These are phyloP conservation scores for Saccharum spontaneum DNA, from an alignment of 176 grass and related monocot genomes.

Conservation along the genomic window DNA sequence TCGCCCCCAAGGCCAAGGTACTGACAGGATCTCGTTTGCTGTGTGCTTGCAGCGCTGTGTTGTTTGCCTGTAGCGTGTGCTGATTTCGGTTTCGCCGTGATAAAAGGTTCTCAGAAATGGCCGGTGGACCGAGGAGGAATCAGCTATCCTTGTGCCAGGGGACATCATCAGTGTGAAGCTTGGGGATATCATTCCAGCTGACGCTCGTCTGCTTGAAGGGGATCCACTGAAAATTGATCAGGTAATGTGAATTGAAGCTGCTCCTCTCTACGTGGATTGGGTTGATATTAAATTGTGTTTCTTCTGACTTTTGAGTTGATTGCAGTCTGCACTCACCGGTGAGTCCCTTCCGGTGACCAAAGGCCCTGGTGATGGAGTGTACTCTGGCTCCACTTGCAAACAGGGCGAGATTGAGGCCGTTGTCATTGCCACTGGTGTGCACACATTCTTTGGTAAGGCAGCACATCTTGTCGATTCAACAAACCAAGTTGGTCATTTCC, in stretches of 20 bases:
- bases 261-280: neutral
- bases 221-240: conserved; percentile 34
- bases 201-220: conserved; percentile 27
- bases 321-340: conserved; percentile 72
- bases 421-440: conserved; percentile 85
- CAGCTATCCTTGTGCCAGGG: conserved; percentile 29
- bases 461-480: conserved; percentile 92
- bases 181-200: conserved; percentile 32
- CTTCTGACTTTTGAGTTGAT: conserved; percentile 26
- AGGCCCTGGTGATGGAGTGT: conserved; percentile 84
- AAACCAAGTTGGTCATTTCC: conserved; percentile 96
- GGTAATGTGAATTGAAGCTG: conserved; percentile 25
- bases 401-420: conserved; percentile 91
- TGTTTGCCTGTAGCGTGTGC: neutral
- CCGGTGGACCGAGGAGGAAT: conserved; percentile 23
- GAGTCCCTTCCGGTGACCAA: conserved; percentile 84
- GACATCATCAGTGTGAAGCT: conserved; percentile 36
- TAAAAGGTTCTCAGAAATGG: conserved; percentile 82
- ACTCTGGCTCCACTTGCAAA: conserved; percentile 94
- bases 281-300: neutral
- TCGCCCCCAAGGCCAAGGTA: conserved; percentile 90
- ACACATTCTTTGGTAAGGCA: conserved; percentile 92
- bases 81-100: conserved; percentile 23
- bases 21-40: neutral
- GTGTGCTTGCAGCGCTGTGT: neutral